A percentile compares a stretch with the other conserved stretches of the same genome.
phyloP scores from a whole-genome alignment of 805 yeast species.

The Hemisphaericaspora nanyangensis region DNA sequence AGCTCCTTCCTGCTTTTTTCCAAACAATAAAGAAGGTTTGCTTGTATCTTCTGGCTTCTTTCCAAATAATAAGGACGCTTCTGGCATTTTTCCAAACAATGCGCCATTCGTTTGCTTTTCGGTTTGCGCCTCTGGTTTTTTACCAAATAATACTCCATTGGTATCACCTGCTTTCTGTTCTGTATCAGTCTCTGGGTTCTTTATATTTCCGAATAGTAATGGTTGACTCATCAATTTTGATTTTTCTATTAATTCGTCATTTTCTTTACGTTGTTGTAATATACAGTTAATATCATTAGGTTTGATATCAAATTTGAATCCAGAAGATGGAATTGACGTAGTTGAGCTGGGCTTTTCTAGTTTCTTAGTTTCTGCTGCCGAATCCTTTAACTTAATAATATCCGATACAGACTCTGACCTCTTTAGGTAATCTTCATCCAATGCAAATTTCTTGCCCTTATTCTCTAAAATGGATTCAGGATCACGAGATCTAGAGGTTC shows the following conservation, averaged over 20 bases:
- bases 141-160: too few species aligned
- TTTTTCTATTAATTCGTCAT: conserved; percentile 6
- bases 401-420: conserved; percentile 23
- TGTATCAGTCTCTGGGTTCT: too few species aligned
- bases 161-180: too few species aligned
- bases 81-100: background rate
- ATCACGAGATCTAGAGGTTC: conserved; percentile 4
- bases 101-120: background rate
- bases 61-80: background rate
- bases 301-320: conserved; percentile 33
- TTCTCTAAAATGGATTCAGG: conserved; percentile 5
- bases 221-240: conserved; percentile 1
- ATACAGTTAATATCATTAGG: conserved; percentile 24
- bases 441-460: conserved; percentile 12
- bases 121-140: background rate
- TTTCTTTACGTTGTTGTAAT: conserved; percentile 16
- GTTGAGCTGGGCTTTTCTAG: background rate
- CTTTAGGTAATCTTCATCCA: conserved; percentile 26
- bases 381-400: conserved; percentile 29
- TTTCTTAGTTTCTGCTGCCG: conserved; percentile 1
- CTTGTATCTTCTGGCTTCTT: background rate
- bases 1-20: background rate
- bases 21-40: conserved; percentile 1
- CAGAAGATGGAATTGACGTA: conserved; percentile 28
- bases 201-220: background rate